These are phyloP conservation scores for Ceratobasidium sp. DNA, from an alignment of 1,284 basidiomycete species.

Conservation along the genomic window DNA sequence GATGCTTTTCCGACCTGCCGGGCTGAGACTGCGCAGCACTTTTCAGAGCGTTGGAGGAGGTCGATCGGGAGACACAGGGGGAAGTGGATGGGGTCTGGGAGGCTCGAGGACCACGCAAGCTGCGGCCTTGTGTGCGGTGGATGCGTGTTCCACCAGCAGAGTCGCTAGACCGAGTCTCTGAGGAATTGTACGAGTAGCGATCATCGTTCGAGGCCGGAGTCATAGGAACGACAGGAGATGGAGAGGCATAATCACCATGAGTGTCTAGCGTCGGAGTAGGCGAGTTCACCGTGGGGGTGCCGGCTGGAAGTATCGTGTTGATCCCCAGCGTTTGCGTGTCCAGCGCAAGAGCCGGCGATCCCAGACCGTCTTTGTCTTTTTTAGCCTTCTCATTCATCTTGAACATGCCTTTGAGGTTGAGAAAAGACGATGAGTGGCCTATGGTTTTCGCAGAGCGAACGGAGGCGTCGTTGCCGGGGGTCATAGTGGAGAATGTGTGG, in stretches of 20 bases:
- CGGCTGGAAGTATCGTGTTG: neutral
- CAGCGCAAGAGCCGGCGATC: conserved; percentile 18
- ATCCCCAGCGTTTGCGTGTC: conserved; percentile 24
- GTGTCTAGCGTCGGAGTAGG: conserved; percentile 3
- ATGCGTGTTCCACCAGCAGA: conserved; percentile 41
- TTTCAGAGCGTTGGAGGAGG: conserved; percentile 22
- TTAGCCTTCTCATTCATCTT: conserved; percentile 23
- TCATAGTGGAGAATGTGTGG: conserved; percentile 8
- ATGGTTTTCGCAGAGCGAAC: conserved; percentile 17
- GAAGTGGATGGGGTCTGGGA: conserved; percentile 38
- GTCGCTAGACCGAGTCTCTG: conserved; percentile 50
- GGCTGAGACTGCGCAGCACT: conserved; percentile 21
- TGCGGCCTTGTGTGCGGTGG: conserved; percentile 8
- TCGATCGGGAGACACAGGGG: conserved; percentile 33
- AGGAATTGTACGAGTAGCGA: conserved; percentile 50
- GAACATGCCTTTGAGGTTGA: conserved; percentile 39
- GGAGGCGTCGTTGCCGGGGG: conserved; percentile 13
- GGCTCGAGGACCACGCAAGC: neutral
- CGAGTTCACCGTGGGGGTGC: neutral
- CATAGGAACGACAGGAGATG: conserved; percentile 53
- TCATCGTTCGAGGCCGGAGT: conserved; percentile 48
- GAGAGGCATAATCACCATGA: conserved; percentile 43
- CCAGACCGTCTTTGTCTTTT: conserved; percentile 36
- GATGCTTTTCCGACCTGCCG: conserved; percentile 59
- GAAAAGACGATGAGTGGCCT: conserved; percentile 30